phyloP scores from a whole-genome alignment of 768 basidiomycete species.

The Multifurca ochricompacta region DNA sequence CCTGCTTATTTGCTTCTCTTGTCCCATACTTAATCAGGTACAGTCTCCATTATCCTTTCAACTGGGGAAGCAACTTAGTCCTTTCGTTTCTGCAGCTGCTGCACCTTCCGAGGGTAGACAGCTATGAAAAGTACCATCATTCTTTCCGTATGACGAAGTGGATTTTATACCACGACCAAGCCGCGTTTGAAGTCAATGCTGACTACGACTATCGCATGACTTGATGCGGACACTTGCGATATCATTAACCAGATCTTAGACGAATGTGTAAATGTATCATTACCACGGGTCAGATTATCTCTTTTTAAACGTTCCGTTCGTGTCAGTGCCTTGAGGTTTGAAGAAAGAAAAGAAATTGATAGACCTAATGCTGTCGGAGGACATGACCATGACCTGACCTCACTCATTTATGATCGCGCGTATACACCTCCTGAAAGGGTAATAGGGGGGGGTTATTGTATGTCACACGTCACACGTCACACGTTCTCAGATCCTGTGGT shows the following conservation, averaged over 20 bases:
- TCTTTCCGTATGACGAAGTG: background rate
- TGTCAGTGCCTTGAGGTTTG: too few relatives aligned
- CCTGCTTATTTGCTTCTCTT: constrained; percentile 52
- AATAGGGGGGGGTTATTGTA: too few relatives aligned
- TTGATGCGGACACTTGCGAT: constrained; percentile 10
- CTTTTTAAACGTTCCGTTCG: too few relatives aligned
- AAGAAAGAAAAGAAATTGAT: too few relatives aligned
- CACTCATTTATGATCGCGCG: too few relatives aligned
- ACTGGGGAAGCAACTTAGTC: background rate
- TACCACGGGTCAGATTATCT: background rate
- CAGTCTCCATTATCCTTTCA: constrained; percentile 21
- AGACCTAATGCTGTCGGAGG: too few relatives aligned
- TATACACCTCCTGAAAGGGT: too few relatives aligned
- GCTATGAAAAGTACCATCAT: background rate
- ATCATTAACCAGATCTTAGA: constrained; percentile 10
- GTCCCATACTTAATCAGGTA: constrained; percentile 76
- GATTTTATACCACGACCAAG: background rate
- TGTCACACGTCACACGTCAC: too few relatives aligned
- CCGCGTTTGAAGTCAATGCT: constrained; percentile 6
- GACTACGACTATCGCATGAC: background rate
- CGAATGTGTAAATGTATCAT: constrained; percentile 14
- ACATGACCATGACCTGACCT: too few relatives aligned
- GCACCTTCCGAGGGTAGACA: constrained; percentile 62
- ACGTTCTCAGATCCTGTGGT: too few relatives aligned
- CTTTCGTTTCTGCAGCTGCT: constrained; percentile 44